Evolutionary conservation across 352 stramenopile genomes (phyloP), one percentile per base, ranked within the genome.

Genomic region (Pythium phragmitis): DNA sequence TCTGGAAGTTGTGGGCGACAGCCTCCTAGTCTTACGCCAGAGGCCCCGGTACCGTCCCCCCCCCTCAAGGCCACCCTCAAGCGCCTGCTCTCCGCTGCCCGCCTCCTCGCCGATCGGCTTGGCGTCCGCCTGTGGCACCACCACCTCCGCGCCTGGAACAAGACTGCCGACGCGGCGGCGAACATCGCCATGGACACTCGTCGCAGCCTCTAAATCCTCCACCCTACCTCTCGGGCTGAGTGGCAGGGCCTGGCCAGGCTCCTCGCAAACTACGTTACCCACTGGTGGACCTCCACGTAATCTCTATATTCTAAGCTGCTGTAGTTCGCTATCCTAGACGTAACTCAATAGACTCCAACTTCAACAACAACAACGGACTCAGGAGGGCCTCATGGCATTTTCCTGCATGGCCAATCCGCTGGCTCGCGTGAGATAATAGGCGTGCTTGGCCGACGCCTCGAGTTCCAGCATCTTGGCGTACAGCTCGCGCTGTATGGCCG

Each of bases 381-480:
- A n/a, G n/a, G n/a, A n/a, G n/a, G 28, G 12, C 34, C 17, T 21
- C 30, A 46, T 65, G 26, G 46, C 26, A 4, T 28, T 46, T 7
- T 49, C 39, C 13, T 48, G 26, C 59, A 59, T 65, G 3, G 34
- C 34, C 12, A 39, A 23, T n/a, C 47, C 23, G 37, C 50, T 67
- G 0, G 60, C 50, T 23, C 56, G 12, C 4, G 60, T 67, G 19
- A 67, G 39, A 19, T 61, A 30, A 26, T 67, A 36, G 3, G 60
- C 60, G 7, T 36, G 41, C 52, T 52, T 45, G 21, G 60, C 60
- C 17, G 60, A 43, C 36, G 41, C 34, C 34, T 61, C 33, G 2
- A 67, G 60, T 23, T 55, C 17, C 30, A 61, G 45, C 60, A 67
- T 67, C 4, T 49, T 52, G 4, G 36, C 28, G 45, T 55, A 61